These are phyloP conservation scores for Osmanthus fragrans DNA, from an alignment of 257 asterid species.

Conservation along the genomic window DNA sequence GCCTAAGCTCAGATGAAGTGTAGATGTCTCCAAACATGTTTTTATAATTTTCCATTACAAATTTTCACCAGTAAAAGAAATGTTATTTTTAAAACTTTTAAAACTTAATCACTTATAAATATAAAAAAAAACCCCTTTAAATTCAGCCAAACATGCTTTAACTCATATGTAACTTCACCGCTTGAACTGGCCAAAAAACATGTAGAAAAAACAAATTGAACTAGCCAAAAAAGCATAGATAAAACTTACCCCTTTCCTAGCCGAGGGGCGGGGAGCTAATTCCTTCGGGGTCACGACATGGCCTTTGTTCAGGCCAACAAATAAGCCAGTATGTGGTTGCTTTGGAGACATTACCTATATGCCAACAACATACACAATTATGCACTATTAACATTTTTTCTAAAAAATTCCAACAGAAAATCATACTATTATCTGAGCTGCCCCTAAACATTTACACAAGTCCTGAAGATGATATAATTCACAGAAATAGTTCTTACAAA, in stretches of 20 bases:
- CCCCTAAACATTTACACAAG: not conserved
- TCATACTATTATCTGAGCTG: not conserved
- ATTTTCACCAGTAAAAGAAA: not conserved
- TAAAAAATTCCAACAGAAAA: not conserved
- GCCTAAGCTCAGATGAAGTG: not conserved
- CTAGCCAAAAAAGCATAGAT: not conserved
- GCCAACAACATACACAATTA: not conserved
- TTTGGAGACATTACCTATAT: constrained; percentile 43
- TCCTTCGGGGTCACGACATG: constrained; percentile 48
- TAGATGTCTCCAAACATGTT: not conserved
- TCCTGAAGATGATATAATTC: not conserved
- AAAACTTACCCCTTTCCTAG: constrained; percentile 46
- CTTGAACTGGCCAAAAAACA: not conserved
- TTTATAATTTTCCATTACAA: not conserved
- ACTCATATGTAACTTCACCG: not conserved
- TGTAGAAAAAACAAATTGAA: not conserved
- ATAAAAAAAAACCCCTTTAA: not conserved
- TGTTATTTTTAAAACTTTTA: not conserved
- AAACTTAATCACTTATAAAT: not conserved
- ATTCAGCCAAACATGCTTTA: not conserved
- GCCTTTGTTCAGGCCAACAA: constrained; percentile 45
- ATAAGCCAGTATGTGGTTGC: constrained; percentile 37
- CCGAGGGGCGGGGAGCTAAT: constrained; percentile 44
- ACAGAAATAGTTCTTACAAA: not conserved
- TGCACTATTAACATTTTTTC: not conserved